Evolutionary conservation across 768 basidiomycete genomes (phyloP), one percentile per base, ranked within the genome.

Genomic region (Termitomyces sp.): DNA sequence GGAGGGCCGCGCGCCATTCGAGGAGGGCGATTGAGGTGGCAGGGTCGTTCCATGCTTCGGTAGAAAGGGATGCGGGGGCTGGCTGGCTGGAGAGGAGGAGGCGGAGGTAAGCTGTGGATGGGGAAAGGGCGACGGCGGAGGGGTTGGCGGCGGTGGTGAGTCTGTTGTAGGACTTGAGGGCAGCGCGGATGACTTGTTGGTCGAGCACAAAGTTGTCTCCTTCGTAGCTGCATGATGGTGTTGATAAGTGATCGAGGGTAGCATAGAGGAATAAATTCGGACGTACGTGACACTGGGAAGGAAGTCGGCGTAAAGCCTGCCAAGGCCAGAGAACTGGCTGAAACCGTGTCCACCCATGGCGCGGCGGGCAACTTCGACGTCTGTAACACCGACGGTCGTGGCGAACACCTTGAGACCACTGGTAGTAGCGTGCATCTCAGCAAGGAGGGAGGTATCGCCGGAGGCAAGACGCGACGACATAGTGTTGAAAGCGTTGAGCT

Each of bases 201-300:
- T 88, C 85, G 12, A 92, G 77, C 5, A 90, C 85, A 59, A 80
- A 90, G 65, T 92, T 91, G 64, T 92, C 90, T 14, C 89, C 88
- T 71, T 91, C 89, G 60, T 81, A 90, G 2, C 86, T 87, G 59
- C 0, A 43, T 8, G 24, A 46, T 26, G 14, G 3, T 18, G 13
- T 14, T 18, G 3, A 13, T 39, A 6, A 39, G n/a, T 52, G 4
- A 27, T 29, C 8, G 13, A 24, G 3, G 36, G 20, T 20, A 29
- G 12, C 18, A 6, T 44, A 24, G 1, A 18, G 16, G 24, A 34
- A 18, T 10, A 1, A 41, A 4, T 12, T 1, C 24, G 32, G 14
- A 73, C 81, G 10, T 64, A 87, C 83, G 88, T 89, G 26, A 76
- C 80, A 53, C 79, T 76, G 0, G 88, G 87, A 2, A 88, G 72